Evolutionary conservation across 805 yeast genomes (phyloP), one percentile per base, ranked within the genome.

Genomic region (Kodamaea nitidulidarum): DNA sequence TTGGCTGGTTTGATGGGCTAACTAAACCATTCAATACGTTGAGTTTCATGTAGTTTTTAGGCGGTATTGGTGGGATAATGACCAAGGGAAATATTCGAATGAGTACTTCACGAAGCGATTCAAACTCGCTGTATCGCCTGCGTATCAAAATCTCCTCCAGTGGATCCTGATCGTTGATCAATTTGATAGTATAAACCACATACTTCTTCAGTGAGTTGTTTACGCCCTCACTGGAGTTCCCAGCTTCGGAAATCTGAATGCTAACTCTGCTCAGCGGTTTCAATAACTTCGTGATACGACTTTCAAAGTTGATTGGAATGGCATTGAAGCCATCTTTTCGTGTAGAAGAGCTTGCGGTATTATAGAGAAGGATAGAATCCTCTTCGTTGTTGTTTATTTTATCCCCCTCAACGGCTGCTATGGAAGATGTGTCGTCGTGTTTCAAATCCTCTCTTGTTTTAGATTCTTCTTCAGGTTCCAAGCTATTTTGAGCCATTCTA

Each of bases 11-110:
- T 3, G 38, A 31, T 25, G 38, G 41, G 14, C 32, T 32, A 10
- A 36, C 40, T 7, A 65, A 45, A 2, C 68, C 70, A 38, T 61
- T 63, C 31, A 67, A 49, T 28, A 61, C 44, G 4, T 55, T 54
- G 26, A 66, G 57, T 31, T 65, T 60, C 30, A 63, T 47, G 47
- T 67, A 68, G 44, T 68, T 67, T 42, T 69, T 69, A 0, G 71
- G 70, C 0, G 98, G 98, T 7, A 93, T 91, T 1, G 98, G 97
- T 5, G 98, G 98, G 4, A 93, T 78, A 3, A 93, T 75, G 3
- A 80, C 56, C 3, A 93, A 78, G 3, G 98, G 97, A 47, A 84
- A 83, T 27, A 86, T 63, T 49, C 82, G 79, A 3, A 80, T 68
- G 15, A 93, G 67, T 4, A 84, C 73, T 29, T 78, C 81, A 44